A percentile compares a stretch with the other conserved stretches of the same genome.
phyloP scores from a whole-genome alignment of 352 stramenopile species.

The Globisporangium yorkense region DNA sequence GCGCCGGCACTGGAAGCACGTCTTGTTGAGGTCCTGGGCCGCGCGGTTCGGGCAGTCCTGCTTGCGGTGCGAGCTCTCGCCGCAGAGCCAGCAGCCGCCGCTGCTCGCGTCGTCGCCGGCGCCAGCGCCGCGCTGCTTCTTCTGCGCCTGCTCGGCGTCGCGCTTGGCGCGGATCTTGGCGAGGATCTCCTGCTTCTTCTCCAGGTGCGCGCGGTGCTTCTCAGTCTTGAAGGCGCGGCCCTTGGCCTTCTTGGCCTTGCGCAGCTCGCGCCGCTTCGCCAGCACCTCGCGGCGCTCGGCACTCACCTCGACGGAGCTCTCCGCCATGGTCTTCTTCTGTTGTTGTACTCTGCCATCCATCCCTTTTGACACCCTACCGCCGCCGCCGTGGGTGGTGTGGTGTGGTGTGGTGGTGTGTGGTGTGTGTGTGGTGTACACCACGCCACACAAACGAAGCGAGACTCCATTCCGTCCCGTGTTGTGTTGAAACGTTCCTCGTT shows the following conservation, averaged over 20 bases:
- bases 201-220: conserved; percentile 51
- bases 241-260: conserved; percentile 79
- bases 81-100: conserved; percentile 68
- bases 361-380: too few species aligned
- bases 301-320: conserved; percentile 5
- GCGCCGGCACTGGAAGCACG: conserved; percentile 78
- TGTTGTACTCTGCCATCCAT: too few species aligned
- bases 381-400: too few species aligned
- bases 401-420: too few species aligned
- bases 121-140: conserved; percentile 14
- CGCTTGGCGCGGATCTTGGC: conserved; percentile 73
- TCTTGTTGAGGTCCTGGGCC: conserved; percentile 69
- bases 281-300: conserved; percentile 34
- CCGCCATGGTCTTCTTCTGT: too few species aligned
- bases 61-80: conserved; percentile 63
- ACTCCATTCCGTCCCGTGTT: too few species aligned
- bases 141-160: conserved; percentile 26
- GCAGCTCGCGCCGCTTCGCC: conserved; percentile 57
- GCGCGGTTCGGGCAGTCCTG: conserved; percentile 67
- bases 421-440: too few species aligned
- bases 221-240: conserved; percentile 54
- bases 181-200: conserved; percentile 80
- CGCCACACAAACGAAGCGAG: too few species aligned
- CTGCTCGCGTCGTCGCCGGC: conserved; percentile 18
- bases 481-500: too few species aligned